Evolutionary conservation across 306 rosid species (phyloP).

Genomic region (Medicago lupulina): DNA sequence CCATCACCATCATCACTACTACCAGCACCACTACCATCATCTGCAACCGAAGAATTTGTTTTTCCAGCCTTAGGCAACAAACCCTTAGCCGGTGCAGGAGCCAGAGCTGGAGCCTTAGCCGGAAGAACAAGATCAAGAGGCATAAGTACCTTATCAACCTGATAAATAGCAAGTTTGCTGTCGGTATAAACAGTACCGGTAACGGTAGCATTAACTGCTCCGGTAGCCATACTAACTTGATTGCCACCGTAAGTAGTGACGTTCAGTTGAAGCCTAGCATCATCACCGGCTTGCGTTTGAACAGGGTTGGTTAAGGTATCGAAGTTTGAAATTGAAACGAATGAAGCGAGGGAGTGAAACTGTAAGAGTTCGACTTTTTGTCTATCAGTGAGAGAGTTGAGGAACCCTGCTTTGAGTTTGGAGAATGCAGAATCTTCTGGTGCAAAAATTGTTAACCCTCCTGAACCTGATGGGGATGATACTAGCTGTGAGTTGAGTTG

Average conservation of each 20-base stretch:
- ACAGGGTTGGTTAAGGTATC: conserved; percentile 79
- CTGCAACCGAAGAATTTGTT: conserved; percentile 21
- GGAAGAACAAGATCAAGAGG: conserved; percentile 71
- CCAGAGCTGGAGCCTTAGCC: conserved; percentile 52
- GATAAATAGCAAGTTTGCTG: conserved; percentile 60
- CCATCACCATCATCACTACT: conserved; percentile 27
- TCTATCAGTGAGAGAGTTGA: conserved; percentile 59
- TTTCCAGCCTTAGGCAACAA: conserved; percentile 43
- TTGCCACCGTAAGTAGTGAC: conserved; percentile 59
- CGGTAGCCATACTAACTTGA: conserved; percentile 68
- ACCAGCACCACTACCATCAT: conserved; percentile 6
- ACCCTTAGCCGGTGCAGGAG: conserved; percentile 46
- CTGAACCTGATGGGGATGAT: conserved; percentile 49
- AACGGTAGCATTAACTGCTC: conserved; percentile 65
- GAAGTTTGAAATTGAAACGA: conserved; percentile 54
- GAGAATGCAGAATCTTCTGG: conserved; percentile 69
- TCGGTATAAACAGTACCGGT: conserved; percentile 65
- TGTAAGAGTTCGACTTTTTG: conserved; percentile 68
- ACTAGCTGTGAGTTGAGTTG: conserved; percentile 68
- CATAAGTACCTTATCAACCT: conserved; percentile 67
- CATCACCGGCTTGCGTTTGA: conserved; percentile 70
- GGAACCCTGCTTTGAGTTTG: conserved; percentile 65
- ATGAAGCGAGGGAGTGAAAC: conserved; percentile 66
- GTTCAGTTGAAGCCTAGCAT: conserved; percentile 64
- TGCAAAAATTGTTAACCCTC: conserved; percentile 67